Conservation (phyloP, 208 protist genomes). For the Lotmaria passim region DNA sequence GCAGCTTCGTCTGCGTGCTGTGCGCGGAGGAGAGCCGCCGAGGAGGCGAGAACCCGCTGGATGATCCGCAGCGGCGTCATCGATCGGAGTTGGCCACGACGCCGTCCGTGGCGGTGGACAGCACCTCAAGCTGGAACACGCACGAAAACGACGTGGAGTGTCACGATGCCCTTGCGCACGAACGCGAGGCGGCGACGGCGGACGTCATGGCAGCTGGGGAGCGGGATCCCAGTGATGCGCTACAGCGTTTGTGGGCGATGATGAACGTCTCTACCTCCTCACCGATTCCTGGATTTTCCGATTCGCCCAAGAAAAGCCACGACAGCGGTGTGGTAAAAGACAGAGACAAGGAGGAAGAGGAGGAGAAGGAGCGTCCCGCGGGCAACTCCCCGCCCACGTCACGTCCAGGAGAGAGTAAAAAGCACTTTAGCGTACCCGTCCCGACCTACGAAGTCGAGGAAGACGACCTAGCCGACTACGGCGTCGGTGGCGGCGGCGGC, state of each 20-base stretch:
- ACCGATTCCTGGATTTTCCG: background rate
- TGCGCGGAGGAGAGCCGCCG: constrained; percentile 22
- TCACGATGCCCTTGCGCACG: background rate
- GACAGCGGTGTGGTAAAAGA: background rate
- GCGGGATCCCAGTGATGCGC: background rate
- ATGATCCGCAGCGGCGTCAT: constrained; percentile 14
- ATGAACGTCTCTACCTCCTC: background rate
- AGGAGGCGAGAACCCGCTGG: constrained; percentile 37
- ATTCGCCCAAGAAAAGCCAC: background rate
- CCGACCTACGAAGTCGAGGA: constrained; percentile 13
- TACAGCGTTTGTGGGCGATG: constrained; percentile 7
- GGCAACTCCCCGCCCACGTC: background rate
- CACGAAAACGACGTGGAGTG: constrained; percentile 7
- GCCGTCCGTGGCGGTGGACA: background rate
- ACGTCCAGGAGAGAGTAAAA: too few species aligned
- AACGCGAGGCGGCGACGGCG: background rate
- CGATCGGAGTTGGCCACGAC: background rate
- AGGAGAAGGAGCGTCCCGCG: background rate
- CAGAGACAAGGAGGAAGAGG: background rate
- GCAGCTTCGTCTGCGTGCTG: constrained; percentile 32
- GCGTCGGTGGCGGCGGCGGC: background rate
- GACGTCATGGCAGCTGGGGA: background rate
- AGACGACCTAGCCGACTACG: background rate
- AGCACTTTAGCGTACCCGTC: constrained; percentile 12
- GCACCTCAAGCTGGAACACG: background rate